Evolutionary conservation across 1,284 basidiomycete species (phyloP).

Genomic region (Agroathelia rolfsii): DNA sequence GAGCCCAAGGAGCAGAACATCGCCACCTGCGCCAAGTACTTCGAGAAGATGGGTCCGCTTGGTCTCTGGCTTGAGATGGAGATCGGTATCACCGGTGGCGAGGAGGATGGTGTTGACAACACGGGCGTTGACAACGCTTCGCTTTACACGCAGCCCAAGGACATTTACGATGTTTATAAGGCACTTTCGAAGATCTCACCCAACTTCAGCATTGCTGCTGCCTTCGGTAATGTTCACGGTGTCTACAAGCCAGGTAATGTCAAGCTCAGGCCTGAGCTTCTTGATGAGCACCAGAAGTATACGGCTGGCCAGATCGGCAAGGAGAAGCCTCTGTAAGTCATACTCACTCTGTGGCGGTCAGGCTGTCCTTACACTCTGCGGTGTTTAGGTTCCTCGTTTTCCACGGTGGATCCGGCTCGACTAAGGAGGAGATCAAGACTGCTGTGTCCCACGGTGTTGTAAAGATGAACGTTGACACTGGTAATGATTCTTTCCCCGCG

Average conservation of each 20-base stretch:
- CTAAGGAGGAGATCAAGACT: constrained; percentile 91
- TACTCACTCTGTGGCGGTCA: background rate
- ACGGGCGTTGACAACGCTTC: constrained; percentile 87
- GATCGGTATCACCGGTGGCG: constrained; percentile 99
- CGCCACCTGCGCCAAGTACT: constrained; percentile 88
- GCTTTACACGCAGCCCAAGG: constrained; percentile 97
- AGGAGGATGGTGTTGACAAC: constrained; percentile 99
- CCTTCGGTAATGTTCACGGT: constrained; percentile 96
- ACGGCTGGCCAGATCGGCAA: constrained; percentile 64
- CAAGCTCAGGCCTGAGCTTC: constrained; percentile 83
- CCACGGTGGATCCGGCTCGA: constrained; percentile 98
- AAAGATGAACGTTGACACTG: constrained; percentile 96
- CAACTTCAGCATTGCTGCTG: constrained; percentile 95
- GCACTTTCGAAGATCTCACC: constrained; percentile 81
- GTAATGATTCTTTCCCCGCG: constrained; percentile 22
- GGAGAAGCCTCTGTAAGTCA: constrained; percentile 74
- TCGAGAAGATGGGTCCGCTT: constrained; percentile 89
- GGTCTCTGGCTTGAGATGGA: constrained; percentile 99
- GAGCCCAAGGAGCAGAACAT: constrained; percentile 98
- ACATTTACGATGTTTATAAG: constrained; percentile 87
- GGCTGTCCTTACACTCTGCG: constrained; percentile 3
- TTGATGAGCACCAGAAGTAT: constrained; percentile 86
- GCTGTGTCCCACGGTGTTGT: constrained; percentile 91
- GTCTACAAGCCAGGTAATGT: constrained; percentile 96
- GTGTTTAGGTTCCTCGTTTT: constrained; percentile 86